Evolutionary conservation across 345 rosid genomes (phyloP).

Genomic region (Euphorbia peplus): DNA sequence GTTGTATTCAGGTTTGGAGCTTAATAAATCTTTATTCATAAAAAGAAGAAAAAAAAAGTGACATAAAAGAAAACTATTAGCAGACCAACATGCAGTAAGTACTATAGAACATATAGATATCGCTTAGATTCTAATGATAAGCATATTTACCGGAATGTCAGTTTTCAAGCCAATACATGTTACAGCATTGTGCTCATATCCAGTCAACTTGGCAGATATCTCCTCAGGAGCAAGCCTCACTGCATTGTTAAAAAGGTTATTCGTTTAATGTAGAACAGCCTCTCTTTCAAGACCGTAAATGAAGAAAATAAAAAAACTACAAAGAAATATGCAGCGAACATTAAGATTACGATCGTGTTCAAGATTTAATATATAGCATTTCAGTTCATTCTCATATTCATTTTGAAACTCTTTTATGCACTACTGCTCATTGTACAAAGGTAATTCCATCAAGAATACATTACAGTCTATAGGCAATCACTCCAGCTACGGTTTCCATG

Average conservation of each 20-base stretch:
- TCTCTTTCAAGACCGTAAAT: neutral
- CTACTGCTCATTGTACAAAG: neutral
- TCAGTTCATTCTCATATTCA: neutral
- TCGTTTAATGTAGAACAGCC: neutral
- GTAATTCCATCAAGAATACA: neutral
- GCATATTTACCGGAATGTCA: slow-evolving; percentile 59
- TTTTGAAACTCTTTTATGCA: neutral
- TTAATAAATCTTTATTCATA: no score
- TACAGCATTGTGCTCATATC: slow-evolving; percentile 83
- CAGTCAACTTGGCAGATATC: slow-evolving; percentile 57
- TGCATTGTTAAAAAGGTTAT: slow-evolving; percentile 30
- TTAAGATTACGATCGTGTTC: neutral
- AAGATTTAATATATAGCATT: neutral
- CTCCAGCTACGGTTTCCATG: slow-evolving; percentile 2
- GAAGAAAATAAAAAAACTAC: neutral
- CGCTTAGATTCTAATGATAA: slow-evolving; percentile 11
- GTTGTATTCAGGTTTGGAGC: no score
- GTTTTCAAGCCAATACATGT: slow-evolving; percentile 85
- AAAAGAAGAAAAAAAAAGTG: no score
- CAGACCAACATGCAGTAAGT: slow-evolving; percentile 3
- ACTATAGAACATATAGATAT: slow-evolving; percentile 3
- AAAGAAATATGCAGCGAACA: slow-evolving; percentile 3
- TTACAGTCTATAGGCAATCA: neutral
- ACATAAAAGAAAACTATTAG: slow-evolving; percentile 13
- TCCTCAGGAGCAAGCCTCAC: slow-evolving; percentile 98